phyloP scores from a whole-genome alignment of 2,329 filamentous ascomycete genomes.

The Thielaviopsis populi region DNA sequence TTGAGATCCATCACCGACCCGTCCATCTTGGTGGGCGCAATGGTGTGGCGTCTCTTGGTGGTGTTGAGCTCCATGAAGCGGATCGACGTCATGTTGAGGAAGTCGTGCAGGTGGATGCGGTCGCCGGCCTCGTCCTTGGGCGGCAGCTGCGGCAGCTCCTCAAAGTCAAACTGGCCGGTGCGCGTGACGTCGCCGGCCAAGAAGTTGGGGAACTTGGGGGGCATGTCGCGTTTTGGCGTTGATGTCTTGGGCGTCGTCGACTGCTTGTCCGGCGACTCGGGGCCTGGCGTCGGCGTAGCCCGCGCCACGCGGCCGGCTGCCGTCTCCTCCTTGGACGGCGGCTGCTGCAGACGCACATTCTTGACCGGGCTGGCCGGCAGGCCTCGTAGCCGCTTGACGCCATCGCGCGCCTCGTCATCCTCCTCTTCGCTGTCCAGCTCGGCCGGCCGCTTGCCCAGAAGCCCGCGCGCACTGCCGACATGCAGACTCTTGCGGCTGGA shows the following conservation, averaged over 20 bases:
- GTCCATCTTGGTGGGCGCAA: slow-evolving; percentile 40
- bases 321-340: slow-evolving; percentile 50
- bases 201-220: slow-evolving; percentile 11
- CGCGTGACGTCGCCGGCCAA: slow-evolving; percentile 20
- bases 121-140: slow-evolving; percentile 33
- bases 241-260: slow-evolving; percentile 38
- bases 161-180: slow-evolving; percentile 24
- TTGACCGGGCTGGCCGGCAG: slow-evolving; percentile 64
- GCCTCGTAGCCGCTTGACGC: slow-evolving; percentile 55
- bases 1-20: slow-evolving; percentile 28
- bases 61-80: slow-evolving; percentile 98
- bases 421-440: slow-evolving; percentile 53
- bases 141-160: slow-evolving; percentile 23
- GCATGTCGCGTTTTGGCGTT: slow-evolving; percentile 19
- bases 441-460: slow-evolving; percentile 58
- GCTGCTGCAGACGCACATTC: slow-evolving; percentile 53
- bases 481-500: slow-evolving; percentile 62
- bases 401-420: slow-evolving; percentile 40
- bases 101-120: slow-evolving; percentile 73
- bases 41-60: slow-evolving; percentile 79
- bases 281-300: slow-evolving; percentile 25
- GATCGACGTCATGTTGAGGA: slow-evolving; percentile 88
- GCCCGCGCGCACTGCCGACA: slow-evolving; percentile 55
- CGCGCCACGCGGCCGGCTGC: slow-evolving; percentile 44
- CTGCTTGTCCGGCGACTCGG: slow-evolving; percentile 27